These are phyloP conservation scores for Suhomyces sp. DNA, from an alignment of 805 yeast species.

Conservation along the genomic window DNA sequence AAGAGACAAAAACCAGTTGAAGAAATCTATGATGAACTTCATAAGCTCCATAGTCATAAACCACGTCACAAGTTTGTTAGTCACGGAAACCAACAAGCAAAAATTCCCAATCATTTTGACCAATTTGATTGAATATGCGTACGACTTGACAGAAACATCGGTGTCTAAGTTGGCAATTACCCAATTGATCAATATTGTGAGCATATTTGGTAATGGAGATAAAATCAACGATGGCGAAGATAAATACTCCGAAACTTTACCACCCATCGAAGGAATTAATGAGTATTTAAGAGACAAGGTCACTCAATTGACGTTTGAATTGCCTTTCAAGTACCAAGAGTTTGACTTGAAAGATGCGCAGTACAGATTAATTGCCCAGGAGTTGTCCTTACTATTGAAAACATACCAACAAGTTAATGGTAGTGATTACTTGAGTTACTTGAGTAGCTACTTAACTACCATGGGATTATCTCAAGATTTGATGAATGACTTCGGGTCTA, in stretches of 20 bases:
- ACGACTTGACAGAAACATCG: conserved; percentile 59
- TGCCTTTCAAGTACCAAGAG: conserved; percentile 68
- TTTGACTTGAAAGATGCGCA: conserved; percentile 78
- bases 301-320: conserved; percentile 67
- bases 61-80: conserved; percentile 72
- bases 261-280: conserved; percentile 66
- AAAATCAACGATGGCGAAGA: conserved; percentile 61
- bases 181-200: conserved; percentile 61
- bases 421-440: conserved; percentile 43
- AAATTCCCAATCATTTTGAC: conserved; percentile 60
- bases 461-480: conserved; percentile 57
- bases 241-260: conserved; percentile 44
- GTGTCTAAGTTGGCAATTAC: conserved; percentile 68
- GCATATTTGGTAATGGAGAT: conserved; percentile 57
- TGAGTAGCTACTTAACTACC: conserved; percentile 54
- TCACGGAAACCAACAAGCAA: conserved; percentile 63
- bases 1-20: conserved; percentile 63
- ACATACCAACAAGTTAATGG: conserved; percentile 47
- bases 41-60: conserved; percentile 70
- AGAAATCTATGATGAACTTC: conserved; percentile 67
- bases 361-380: conserved; percentile 68
- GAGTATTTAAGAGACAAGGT: conserved; percentile 65
- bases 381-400: conserved; percentile 66
- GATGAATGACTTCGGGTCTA: conserved; percentile 58
- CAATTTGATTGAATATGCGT: conserved; percentile 62